These are phyloP conservation scores for Claviceps purpurea DNA, from an alignment of 2,329 filamentous ascomycete species.

Conservation along the genomic window DNA sequence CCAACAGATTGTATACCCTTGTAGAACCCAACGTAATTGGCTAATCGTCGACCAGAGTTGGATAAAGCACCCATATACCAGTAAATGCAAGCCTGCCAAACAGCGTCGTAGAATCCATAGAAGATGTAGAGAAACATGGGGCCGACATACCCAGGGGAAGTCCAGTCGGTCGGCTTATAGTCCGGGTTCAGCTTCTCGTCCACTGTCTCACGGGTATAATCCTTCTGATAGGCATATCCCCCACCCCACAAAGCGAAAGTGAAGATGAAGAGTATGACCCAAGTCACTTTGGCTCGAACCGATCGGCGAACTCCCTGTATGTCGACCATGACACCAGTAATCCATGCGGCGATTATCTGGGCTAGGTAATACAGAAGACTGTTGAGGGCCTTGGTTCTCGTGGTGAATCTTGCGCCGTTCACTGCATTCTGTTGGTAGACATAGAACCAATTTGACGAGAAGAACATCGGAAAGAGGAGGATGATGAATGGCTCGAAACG, in stretches of 20 bases:
- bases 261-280: constrained; percentile 48
- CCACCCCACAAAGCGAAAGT: constrained; percentile 75
- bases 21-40: constrained; percentile 75
- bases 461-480: constrained; percentile 42
- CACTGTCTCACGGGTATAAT: constrained; percentile 28
- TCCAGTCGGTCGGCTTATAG: constrained; percentile 46
- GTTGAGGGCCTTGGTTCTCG: constrained; percentile 41
- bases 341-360: constrained; percentile 39
- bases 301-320: constrained; percentile 74
- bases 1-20: constrained; percentile 68
- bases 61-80: constrained; percentile 93
- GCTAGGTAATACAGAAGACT: constrained; percentile 41
- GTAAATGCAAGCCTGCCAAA: constrained; percentile 83
- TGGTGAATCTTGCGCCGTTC: constrained; percentile 40
- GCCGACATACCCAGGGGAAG: constrained; percentile 44
- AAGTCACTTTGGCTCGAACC: constrained; percentile 49
- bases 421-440: constrained; percentile 46
- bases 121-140: constrained; percentile 86
- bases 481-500: constrained; percentile 57
- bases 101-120: constrained; percentile 79
- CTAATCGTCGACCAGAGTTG: constrained; percentile 83
- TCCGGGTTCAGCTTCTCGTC: constrained; percentile 12
- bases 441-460: constrained; percentile 42
- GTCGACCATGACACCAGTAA: constrained; percentile 34
- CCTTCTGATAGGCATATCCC: constrained; percentile 63